phyloP scores from a whole-genome alignment of 2,329 filamentous ascomycete species.

The Penicillium sp. region DNA sequence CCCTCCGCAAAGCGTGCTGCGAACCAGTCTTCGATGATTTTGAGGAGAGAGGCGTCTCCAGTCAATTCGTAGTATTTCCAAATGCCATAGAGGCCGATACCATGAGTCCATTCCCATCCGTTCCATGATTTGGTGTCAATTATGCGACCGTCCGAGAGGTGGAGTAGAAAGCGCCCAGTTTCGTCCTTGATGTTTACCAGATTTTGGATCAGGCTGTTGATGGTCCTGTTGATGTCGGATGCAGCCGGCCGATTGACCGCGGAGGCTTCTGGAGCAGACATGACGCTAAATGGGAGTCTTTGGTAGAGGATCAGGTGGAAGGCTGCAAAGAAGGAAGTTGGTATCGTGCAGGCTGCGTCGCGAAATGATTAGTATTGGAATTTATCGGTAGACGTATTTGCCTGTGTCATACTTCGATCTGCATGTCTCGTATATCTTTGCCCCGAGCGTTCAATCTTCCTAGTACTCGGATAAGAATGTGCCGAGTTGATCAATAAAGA shows the following conservation, averaged over 20 bases:
- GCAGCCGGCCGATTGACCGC: slow-evolving; percentile 19
- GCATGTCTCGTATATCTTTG: neutral
- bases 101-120: slow-evolving; percentile 79
- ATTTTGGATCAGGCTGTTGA: slow-evolving; percentile 70
- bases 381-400: neutral
- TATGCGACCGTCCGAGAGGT: slow-evolving; percentile 69
- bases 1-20: slow-evolving; percentile 66
- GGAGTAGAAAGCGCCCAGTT: slow-evolving; percentile 72
- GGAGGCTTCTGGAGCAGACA: neutral
- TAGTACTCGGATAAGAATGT: neutral
- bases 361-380: neutral
- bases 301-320: neutral
- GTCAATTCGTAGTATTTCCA: slow-evolving; percentile 80
- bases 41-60: slow-evolving; percentile 60
- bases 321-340: neutral
- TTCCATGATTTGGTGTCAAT: slow-evolving; percentile 83
- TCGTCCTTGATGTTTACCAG: slow-evolving; percentile 76
- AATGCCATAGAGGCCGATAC: slow-evolving; percentile 78
- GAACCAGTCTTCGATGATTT: slow-evolving; percentile 75
- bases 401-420: neutral
- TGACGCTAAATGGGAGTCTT: neutral
- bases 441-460: neutral
- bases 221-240: slow-evolving; percentile 54
- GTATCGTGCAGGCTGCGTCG: neutral
- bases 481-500: neutral